Evolutionary conservation across 345 rosid genomes (phyloP), one percentile per base, ranked within the genome.

Genomic region (Kandelia obovata): DNA sequence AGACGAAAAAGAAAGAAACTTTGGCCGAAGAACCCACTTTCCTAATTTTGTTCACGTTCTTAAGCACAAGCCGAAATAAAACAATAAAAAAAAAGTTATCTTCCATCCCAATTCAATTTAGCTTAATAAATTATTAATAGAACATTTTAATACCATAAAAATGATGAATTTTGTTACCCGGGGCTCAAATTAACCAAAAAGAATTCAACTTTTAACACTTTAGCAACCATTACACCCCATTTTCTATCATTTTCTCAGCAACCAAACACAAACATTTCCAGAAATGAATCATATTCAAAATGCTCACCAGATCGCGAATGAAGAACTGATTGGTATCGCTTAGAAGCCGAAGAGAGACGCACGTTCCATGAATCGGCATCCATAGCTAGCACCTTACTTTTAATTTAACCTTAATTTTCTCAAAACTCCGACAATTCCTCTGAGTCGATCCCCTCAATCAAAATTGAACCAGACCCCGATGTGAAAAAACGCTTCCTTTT

Each of bases 221-320:
- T 43, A 43, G 17, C 49, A 43, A 43, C 6, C 4, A 53, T 31
- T 25, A 16, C 65, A 60, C 25, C 7, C n/a, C 30, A 32, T 30
- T 20, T 35, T 27, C 27, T 30, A 34, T 28, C 55, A 58, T 26
- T 68, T 47, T 53, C 11, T 55, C 16, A 66, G 26, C 21, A 52
- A 61, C 19, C 68, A 53, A 61, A 20, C 37, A 13, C 46, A 67
- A 37, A 35, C 6, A 31, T 31, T n/a, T 47, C 13, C 67, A 35
- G 28, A 43, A 47, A 71, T 20, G 27, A 20, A 43, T 10, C 47
- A 39, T 10, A 26, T 39, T 9, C 3, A 43, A 43, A 53, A 60
- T 78, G 75, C 89, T 83, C 35, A 95, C 99, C 97, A 69, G 97
- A 82, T 90, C 96, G 92, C 67, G 96, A 88, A 72, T 85, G 88